Evolutionary conservation across 768 basidiomycete species (phyloP).

Genomic region (Rhodotorula kratochvilovae): DNA sequence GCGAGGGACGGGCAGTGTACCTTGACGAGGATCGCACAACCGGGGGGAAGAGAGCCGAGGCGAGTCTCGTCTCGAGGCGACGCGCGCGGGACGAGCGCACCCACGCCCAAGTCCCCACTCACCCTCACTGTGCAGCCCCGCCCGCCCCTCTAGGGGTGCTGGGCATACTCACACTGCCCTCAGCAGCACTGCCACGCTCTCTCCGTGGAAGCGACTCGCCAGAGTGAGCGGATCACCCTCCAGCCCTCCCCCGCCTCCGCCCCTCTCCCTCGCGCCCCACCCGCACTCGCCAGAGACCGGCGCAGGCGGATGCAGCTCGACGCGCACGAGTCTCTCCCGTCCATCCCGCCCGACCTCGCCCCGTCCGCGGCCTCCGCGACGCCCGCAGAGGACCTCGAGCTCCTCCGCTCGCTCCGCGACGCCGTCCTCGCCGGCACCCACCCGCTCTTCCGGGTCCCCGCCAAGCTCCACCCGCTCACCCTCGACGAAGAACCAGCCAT

Average conservation of each 20-base stretch:
- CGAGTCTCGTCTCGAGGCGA: neutral
- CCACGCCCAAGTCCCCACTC: neutral
- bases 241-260: neutral
- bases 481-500: neutral
- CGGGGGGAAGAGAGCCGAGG: neutral
- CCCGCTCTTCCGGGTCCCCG: constrained; percentile 27
- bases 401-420: constrained; percentile 24
- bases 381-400: constrained; percentile 11
- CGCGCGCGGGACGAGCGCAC: neutral
- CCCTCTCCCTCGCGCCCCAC: neutral
- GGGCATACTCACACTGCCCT: no score
- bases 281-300: neutral
- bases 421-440: constrained; percentile 11
- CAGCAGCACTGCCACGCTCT: neutral
- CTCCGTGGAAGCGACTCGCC: neutral
- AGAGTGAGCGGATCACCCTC: neutral
- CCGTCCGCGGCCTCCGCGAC: neutral
- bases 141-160: neutral
- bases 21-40: constrained; percentile 7
- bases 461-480: neutral
- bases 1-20: neutral
- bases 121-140: neutral
- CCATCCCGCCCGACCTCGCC: neutral
- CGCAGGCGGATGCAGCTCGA: neutral
- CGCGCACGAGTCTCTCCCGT: neutral